Conservation (phyloP, 495 filamentous ascomycete genomes). For the Platismatia glauca region DNA sequence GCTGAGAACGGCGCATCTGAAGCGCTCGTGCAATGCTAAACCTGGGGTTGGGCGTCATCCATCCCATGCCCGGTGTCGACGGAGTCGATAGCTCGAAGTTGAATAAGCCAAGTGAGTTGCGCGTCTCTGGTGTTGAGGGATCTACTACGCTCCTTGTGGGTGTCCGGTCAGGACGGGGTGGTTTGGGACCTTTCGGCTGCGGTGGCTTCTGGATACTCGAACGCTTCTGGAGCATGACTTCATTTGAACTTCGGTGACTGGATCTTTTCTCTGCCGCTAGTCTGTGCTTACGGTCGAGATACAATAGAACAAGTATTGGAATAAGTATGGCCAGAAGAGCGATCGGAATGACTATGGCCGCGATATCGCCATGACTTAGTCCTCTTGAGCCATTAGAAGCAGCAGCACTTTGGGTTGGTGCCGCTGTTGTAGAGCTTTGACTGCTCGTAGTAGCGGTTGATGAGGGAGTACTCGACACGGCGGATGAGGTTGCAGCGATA, state of each 20-base stretch:
- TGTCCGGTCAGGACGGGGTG: not conserved
- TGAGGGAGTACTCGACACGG: not conserved
- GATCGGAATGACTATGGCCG: slow-evolving; percentile 22
- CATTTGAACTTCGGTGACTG: slow-evolving; percentile 12
- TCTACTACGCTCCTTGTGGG: not conserved
- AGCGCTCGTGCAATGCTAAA: slow-evolving; percentile 16
- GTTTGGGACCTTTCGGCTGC: slow-evolving; percentile 5
- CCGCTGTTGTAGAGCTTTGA: slow-evolving; percentile 5
- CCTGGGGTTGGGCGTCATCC: slow-evolving; percentile 8
- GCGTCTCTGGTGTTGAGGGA: slow-evolving; percentile 3
- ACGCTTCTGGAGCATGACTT: slow-evolving; percentile 12
- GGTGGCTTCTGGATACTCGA: not conserved
- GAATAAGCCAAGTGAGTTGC: slow-evolving; percentile 21
- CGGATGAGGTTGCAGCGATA: not conserved
- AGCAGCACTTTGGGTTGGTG: slow-evolving; percentile 6
- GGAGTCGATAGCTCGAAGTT: slow-evolving; percentile 21
- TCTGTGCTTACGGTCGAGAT: slow-evolving; percentile 15
- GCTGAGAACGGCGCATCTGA: slow-evolving; percentile 16
- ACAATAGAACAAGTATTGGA: slow-evolving; percentile 18
- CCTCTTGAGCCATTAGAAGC: slow-evolving; percentile 1
- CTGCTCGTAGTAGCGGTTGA: not conserved
- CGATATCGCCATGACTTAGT: slow-evolving; percentile 12
- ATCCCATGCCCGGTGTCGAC: slow-evolving; percentile 6
- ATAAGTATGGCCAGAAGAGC: slow-evolving; percentile 18
- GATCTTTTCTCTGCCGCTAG: slow-evolving; percentile 3